Evolutionary conservation across 176 grass and related monocot species (phyloP).

Genomic region (Zoysia pacifica): DNA sequence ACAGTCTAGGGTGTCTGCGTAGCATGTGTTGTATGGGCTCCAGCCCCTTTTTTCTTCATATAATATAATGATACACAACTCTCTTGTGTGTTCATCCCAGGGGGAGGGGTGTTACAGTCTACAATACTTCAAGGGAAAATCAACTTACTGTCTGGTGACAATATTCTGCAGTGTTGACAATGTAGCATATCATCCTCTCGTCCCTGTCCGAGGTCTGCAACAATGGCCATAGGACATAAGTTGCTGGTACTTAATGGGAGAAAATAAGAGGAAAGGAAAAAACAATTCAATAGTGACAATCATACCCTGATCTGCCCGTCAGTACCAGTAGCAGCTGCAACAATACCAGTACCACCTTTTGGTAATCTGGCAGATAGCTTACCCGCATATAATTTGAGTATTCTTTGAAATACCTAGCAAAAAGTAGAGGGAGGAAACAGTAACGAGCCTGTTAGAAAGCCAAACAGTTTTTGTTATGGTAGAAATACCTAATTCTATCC

Average conservation of each 20-base stretch:
- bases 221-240: conserved; percentile 39
- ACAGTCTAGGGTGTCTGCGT: not conserved
- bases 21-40: too few relatives aligned
- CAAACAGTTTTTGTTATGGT: too few relatives aligned
- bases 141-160: conserved; percentile 92
- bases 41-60: too few relatives aligned
- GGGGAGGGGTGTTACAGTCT: too few relatives aligned
- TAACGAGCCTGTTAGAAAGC: not conserved
- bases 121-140: conserved; percentile 8
- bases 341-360: conserved; percentile 91
- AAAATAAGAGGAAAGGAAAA: conserved; percentile 8
- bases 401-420: conserved; percentile 93
- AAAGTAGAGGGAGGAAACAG: conserved; percentile 15
- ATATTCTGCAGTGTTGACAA: conserved; percentile 97
- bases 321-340: conserved; percentile 95
- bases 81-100: too few relatives aligned
- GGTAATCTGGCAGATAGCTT: conserved; percentile 87
- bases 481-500: too few relatives aligned
- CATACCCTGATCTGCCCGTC: conserved; percentile 96
- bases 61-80: too few relatives aligned
- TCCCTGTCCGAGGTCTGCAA: conserved; percentile 95
- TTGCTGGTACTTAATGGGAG: conserved; percentile 11
- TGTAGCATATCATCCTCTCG: conserved; percentile 98
- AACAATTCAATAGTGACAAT: not conserved
- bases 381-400: conserved; percentile 90